These are phyloP conservation scores for Nectriaceae sp. DNA, from an alignment of 2,329 filamentous ascomycete genomes.

Conservation along the genomic window DNA sequence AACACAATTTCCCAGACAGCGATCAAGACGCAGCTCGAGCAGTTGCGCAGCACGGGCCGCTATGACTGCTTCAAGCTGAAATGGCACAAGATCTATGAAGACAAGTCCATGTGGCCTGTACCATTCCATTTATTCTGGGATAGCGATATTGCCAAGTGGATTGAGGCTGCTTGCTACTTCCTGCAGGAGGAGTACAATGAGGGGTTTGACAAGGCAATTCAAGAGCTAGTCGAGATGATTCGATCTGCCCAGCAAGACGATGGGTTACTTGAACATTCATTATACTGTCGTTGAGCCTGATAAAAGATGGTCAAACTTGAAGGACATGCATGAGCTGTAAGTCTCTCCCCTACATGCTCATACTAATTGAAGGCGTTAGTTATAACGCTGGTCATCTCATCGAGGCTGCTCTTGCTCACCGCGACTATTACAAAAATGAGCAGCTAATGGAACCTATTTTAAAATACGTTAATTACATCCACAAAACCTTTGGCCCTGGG, in stretches of 20 bases:
- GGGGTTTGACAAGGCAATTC: constrained; percentile 15
- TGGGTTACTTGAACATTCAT: constrained; percentile 65
- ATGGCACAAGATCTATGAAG: constrained; percentile 56
- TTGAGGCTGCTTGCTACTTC: constrained; percentile 63
- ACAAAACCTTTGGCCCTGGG: constrained; percentile 51
- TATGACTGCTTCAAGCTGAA: constrained; percentile 60
- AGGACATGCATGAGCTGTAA: constrained; percentile 64
- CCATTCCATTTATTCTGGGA: constrained; percentile 64
- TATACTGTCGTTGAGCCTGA: constrained; percentile 60
- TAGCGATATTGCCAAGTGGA: constrained; percentile 57
- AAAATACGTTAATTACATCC: constrained; percentile 56
- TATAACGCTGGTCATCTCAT: constrained; percentile 65
- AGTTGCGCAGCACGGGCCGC: constrained; percentile 55
- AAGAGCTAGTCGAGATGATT: constrained; percentile 59
- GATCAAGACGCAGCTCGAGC: constrained; percentile 51
- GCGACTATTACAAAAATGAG: constrained; percentile 52
- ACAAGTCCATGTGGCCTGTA: constrained; percentile 54
- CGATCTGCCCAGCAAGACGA: constrained; percentile 57
- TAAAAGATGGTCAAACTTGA: constrained; percentile 57
- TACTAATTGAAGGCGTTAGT: constrained; percentile 18
- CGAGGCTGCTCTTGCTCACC: constrained; percentile 60
- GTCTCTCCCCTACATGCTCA: constrained; percentile 13
- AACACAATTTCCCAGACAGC: constrained; percentile 39
- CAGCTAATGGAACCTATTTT: constrained; percentile 53
- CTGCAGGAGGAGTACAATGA: constrained; percentile 32